Evolutionary conservation across 805 yeast genomes (phyloP).

Genomic region (Dipodascus albidus): DNA sequence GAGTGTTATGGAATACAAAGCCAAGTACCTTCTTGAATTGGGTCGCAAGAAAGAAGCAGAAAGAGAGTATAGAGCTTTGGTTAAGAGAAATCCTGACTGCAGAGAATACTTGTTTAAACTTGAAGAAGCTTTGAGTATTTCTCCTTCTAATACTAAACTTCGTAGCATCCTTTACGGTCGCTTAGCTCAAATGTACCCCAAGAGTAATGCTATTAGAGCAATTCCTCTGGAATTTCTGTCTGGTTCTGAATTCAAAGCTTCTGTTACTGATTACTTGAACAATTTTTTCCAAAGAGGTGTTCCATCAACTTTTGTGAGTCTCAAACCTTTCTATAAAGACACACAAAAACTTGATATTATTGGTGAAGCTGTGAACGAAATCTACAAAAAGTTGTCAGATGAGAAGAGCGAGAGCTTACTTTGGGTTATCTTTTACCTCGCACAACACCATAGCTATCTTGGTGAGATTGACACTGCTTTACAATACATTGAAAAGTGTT

Average conservation of each 20-base stretch:
- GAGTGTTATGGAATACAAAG: slow-evolving; percentile 55
- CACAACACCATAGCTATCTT: slow-evolving; percentile 61
- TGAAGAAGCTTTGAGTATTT: slow-evolving; percentile 51
- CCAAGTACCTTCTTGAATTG: slow-evolving; percentile 47
- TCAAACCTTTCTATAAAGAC: slow-evolving; percentile 65
- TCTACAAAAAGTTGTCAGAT: slow-evolving; percentile 22
- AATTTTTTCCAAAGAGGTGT: slow-evolving; percentile 66
- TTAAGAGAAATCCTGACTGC: slow-evolving; percentile 82
- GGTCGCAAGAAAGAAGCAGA: slow-evolving; percentile 56
- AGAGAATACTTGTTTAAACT: slow-evolving; percentile 50
- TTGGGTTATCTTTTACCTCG: slow-evolving; percentile 70
- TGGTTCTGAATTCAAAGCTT: slow-evolving; percentile 37
- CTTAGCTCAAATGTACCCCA: slow-evolving; percentile 62
- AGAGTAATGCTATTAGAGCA: slow-evolving; percentile 66
- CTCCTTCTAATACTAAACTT: slow-evolving; percentile 30
- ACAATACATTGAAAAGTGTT: slow-evolving; percentile 46
- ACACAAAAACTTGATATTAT: slow-evolving; percentile 31
- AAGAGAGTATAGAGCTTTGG: slow-evolving; percentile 49
- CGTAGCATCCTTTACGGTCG: slow-evolving; percentile 54
- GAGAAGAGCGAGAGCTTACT: slow-evolving; percentile 18
- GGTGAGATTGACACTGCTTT: slow-evolving; percentile 45
- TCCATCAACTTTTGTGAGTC: slow-evolving; percentile 79
- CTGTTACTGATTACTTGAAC: slow-evolving; percentile 43
- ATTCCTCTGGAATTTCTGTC: slow-evolving; percentile 47
- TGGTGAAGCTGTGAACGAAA: slow-evolving; percentile 42